phyloP scores from a whole-genome alignment of 345 rosid species.

The Lagerstroemia speciosa region DNA sequence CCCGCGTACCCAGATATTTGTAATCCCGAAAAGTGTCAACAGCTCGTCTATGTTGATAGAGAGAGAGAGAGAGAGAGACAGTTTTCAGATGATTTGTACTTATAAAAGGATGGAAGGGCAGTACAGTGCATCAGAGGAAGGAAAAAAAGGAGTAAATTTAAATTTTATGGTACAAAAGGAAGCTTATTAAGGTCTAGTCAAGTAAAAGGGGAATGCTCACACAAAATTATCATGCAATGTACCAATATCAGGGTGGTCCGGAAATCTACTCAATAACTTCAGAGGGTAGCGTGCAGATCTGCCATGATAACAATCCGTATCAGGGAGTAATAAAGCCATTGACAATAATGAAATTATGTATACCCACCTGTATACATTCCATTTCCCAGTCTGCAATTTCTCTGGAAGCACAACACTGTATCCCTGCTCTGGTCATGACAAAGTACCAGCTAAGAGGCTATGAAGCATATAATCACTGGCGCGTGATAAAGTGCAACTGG shows the following conservation, averaged over 20 bases:
- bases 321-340: neutral
- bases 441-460: constrained; percentile 6
- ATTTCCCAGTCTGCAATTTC: constrained; percentile 76
- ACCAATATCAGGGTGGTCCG: constrained; percentile 75
- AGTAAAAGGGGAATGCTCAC: constrained; percentile 31
- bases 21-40: constrained; percentile 69
- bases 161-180: too few relatives aligned
- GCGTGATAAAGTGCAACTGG: neutral
- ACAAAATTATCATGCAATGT: constrained; percentile 90
- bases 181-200: neutral
- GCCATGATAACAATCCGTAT: constrained; percentile 3
- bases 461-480: neutral
- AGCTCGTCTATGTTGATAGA: constrained; percentile 37
- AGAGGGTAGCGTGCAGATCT: constrained; percentile 83
- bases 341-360: neutral
- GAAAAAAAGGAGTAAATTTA: neutral
- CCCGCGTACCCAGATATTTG: constrained; percentile 82
- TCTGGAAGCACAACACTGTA: constrained; percentile 92
- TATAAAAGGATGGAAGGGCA: neutral
- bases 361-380: constrained; percentile 83
- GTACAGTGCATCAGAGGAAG: neutral
- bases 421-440: constrained; percentile 52
- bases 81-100: neutral
- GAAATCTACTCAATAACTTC: constrained; percentile 65
- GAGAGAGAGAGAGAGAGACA: neutral